Base-by-base conservation (phyloP, 768 basidiomycete genomes). In the Kwoniella sp. region DNA sequence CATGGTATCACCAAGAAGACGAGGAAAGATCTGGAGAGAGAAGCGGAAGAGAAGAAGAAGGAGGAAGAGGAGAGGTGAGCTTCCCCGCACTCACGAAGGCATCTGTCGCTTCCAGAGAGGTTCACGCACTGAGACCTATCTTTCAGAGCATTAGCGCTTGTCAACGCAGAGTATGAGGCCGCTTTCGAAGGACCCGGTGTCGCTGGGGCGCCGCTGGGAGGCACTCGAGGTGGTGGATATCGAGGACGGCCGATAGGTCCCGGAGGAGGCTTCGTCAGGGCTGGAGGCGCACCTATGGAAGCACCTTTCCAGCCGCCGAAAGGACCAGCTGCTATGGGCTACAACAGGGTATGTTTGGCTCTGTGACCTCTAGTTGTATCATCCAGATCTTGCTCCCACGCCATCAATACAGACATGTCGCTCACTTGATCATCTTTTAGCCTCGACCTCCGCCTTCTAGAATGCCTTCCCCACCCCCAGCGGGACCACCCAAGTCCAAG, bases 1-100 rank as follows among this genome's bases (percentile, higher is more conserved):
- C 87, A 91, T 76, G 93, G 82, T n/a, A 90, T 86, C 38, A 86
- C 89, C 58, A 87, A 88, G 65, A 97, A 98, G 83, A 93, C 93
- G 17, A 88, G 89, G 64, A 85, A 90, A 69, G 94, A 98, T 82
- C 90, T 90, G 74, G 96, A 98, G 78, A 88, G 88, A 75, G 94
- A 97, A 74, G 89, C 89, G 55, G 94, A 91, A 37, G 93, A 94
- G 75, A 89, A 88, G 41, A 96, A 93, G 63, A 61, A 71, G 82
- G 88, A 88, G 73, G 86, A 85, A 68, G 77, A 81, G 38, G 81
- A 81, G 57, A 69, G 77, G 71, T 72, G 48, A 26, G 74, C 41
- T 29, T n/a, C n/a, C n/a, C n/a, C n/a, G n/a, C n/a, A 25, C n/a
- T 30, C 28, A n/a, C n/a, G n/a, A n/a, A n/a, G n/a, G n/a, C n/a